These are phyloP conservation scores for Ramalina intermedia DNA, from an alignment of 495 filamentous ascomycete species.

Conservation along the genomic window DNA sequence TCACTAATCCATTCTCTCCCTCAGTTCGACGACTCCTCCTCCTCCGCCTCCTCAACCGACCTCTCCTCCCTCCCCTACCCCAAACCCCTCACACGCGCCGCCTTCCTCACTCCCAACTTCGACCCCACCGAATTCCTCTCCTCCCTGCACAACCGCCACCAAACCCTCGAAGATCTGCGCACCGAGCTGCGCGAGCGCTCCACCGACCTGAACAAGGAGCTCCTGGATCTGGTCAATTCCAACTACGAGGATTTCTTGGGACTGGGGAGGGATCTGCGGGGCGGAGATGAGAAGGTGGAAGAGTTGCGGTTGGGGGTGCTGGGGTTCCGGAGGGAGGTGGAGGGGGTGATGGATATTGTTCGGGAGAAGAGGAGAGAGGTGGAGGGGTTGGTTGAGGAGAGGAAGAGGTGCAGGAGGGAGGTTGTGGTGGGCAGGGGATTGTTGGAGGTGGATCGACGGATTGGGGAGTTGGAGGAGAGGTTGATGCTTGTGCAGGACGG, in stretches of 20 bases:
- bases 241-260: conserved; percentile 85
- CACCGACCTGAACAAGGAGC: conserved; percentile 60
- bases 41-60: conserved; percentile 38
- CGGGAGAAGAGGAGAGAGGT: conserved; percentile 39
- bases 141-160: conserved; percentile 69
- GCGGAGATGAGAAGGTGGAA: conserved; percentile 83
- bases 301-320: conserved; percentile 78
- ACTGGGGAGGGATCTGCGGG: conserved; percentile 64
- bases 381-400: conserved; percentile 37
- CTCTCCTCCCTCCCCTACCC: conserved; percentile 73
- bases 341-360: conserved; percentile 40
- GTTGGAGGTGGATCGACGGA: conserved; percentile 52
- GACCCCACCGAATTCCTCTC: conserved; percentile 71
- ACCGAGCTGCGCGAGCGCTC: conserved; percentile 66
- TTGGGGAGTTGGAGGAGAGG: conserved; percentile 60
- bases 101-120: conserved; percentile 69
- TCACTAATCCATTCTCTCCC: too few species aligned
- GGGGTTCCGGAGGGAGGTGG: conserved; percentile 69
- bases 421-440: conserved; percentile 49
- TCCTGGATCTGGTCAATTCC: conserved; percentile 84
- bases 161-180: conserved; percentile 89
- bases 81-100: conserved; percentile 56
- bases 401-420: conserved; percentile 32
- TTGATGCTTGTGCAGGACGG: conserved; percentile 40
- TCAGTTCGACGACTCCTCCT: conserved; percentile 34